Conservation (phyloP, 2,329 filamentous ascomycete genomes). For the Colletotrichum orchidophilum region DNA sequence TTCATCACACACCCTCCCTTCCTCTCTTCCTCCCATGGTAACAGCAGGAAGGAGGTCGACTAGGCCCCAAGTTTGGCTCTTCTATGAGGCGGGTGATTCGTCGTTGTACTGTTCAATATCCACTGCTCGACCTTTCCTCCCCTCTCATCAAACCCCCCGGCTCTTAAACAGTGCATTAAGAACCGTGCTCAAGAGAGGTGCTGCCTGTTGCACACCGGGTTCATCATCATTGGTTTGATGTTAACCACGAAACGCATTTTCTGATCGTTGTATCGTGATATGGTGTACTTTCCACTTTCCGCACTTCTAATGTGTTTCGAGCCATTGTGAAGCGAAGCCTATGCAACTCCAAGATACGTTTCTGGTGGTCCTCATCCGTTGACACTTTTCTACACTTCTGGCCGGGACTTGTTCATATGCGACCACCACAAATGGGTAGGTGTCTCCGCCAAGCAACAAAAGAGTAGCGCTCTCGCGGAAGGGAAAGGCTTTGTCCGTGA, state of each 20-base stretch:
- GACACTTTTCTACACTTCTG: background rate
- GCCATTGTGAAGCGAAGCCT: background rate
- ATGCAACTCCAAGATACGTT: background rate
- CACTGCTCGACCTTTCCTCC: background rate
- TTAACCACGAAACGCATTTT: background rate
- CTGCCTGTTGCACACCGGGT: background rate
- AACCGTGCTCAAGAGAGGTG: background rate
- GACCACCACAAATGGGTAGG: no score
- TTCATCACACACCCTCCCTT: background rate
- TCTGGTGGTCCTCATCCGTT: no score
- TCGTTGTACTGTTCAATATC: background rate
- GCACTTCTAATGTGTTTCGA: background rate
- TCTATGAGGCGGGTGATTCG: background rate
- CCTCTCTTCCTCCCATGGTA: background rate
- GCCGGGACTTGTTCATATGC: background rate
- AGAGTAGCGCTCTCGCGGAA: background rate
- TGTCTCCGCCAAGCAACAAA: no score
- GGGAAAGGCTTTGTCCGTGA: background rate
- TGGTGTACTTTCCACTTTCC: background rate
- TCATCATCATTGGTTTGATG: background rate
- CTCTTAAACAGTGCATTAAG: background rate
- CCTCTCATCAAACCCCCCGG: background rate
- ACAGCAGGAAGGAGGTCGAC: background rate
- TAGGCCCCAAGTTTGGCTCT: background rate
- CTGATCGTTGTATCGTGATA: background rate